Evolutionary conservation across 1,139 yeast genomes (phyloP).

Genomic region (Candida tropicalis): DNA sequence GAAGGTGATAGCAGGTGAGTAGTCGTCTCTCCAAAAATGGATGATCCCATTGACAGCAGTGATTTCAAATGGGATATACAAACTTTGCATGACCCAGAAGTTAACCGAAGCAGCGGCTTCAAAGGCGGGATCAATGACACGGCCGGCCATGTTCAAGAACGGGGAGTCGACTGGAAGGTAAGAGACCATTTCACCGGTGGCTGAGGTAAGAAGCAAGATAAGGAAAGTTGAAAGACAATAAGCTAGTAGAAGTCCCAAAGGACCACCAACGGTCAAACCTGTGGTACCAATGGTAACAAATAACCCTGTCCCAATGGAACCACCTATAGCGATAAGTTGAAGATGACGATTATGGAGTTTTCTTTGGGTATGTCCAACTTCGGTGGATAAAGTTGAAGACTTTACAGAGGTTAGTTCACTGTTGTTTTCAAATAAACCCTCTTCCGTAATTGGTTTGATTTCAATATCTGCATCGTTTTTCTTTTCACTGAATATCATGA

Average conservation of each 20-base stretch:
- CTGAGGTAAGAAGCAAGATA: constrained; percentile 62
- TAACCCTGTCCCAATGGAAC: constrained; percentile 66
- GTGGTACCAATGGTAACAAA: constrained; percentile 50
- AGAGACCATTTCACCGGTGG: constrained; percentile 83
- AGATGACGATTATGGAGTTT: constrained; percentile 48
- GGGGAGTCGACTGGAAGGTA: constrained; percentile 74
- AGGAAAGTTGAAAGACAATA: constrained; percentile 51
- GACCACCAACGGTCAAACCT: constrained; percentile 49
- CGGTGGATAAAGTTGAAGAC: too few relatives aligned
- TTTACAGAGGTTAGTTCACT: background rate
- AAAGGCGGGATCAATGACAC: constrained; percentile 65
- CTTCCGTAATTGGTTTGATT: constrained; percentile 1
- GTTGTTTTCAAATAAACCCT: background rate
- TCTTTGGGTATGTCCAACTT: constrained; percentile 6
- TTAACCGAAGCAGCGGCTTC: constrained; percentile 83
- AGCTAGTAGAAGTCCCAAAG: constrained; percentile 46
- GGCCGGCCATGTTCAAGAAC: constrained; percentile 55
- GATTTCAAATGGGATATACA: constrained; percentile 79
- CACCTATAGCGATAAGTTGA: constrained; percentile 67
- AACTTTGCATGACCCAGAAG: constrained; percentile 75
- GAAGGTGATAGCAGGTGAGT: constrained; percentile 66
- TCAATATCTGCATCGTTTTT: background rate
- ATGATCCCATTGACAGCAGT: constrained; percentile 78
- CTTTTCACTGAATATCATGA: background rate
- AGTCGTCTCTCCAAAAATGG: constrained; percentile 79